phyloP scores from a whole-genome alignment of 768 basidiomycete genomes.

The Sutorius australiensis region DNA sequence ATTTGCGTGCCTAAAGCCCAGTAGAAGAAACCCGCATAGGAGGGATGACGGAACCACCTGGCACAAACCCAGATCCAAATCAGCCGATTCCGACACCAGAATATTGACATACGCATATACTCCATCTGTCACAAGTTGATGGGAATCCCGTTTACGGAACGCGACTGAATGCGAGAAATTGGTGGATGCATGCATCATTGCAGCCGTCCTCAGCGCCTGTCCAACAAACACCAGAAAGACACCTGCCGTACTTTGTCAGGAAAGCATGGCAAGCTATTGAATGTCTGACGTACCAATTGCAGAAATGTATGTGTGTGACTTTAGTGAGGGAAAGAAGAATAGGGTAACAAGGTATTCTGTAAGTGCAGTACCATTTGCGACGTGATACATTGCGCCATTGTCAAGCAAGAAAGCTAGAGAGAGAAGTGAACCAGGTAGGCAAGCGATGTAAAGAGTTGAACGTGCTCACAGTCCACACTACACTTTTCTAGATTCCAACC shows the following conservation, averaged over 20 bases:
- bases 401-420: slow-evolving; percentile 84
- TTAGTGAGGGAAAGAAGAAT: slow-evolving; percentile 64
- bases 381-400: slow-evolving; percentile 81
- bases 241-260: slow-evolving; percentile 42
- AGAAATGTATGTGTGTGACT: slow-evolving; percentile 56
- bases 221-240: slow-evolving; percentile 60
- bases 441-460: not conserved
- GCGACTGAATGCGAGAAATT: slow-evolving; percentile 93
- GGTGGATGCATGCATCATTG: slow-evolving; percentile 95
- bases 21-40: slow-evolving; percentile 96
- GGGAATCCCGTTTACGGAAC: slow-evolving; percentile 64
- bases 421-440: slow-evolving; percentile 4
- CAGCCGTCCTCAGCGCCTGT: slow-evolving; percentile 76
- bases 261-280: not conserved
- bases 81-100: not conserved
- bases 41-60: slow-evolving; percentile 79
- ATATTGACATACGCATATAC: slow-evolving; percentile 71
- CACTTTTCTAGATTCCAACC: slow-evolving; percentile 94
- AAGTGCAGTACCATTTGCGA: slow-evolving; percentile 76
- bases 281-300: slow-evolving; percentile 45
- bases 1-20: slow-evolving; percentile 97
- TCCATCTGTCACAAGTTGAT: slow-evolving; percentile 82
- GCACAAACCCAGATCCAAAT: not conserved
- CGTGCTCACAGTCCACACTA: slow-evolving; percentile 81
- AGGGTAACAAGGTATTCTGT: slow-evolving; percentile 73